These are phyloP conservation scores for Alternaria incomplexa DNA, from an alignment of 2,329 filamentous ascomycete species.

Conservation along the genomic window DNA sequence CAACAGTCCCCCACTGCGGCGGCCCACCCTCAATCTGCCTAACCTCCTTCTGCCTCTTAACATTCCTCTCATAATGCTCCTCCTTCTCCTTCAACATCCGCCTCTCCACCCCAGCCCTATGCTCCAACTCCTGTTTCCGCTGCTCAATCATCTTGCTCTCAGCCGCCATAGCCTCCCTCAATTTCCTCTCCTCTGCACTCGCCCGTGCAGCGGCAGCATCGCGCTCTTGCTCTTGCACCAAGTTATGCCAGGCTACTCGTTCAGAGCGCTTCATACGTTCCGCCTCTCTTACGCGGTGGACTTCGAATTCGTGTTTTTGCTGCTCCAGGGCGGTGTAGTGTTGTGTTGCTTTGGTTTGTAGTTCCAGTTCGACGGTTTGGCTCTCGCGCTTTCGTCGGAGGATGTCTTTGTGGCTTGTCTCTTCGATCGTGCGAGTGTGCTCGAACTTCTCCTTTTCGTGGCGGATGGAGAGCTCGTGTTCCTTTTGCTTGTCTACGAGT, in stretches of 20 bases:
- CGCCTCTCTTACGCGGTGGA: slow-evolving; percentile 37
- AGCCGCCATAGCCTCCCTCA: slow-evolving; percentile 15
- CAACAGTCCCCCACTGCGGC: slow-evolving; percentile 36
- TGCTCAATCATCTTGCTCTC: slow-evolving; percentile 32
- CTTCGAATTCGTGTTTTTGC: slow-evolving; percentile 40
- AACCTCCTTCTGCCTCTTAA: slow-evolving; percentile 38
- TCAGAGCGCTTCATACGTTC: slow-evolving; percentile 41
- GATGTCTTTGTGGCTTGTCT: slow-evolving; percentile 34
- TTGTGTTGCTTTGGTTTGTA: slow-evolving; percentile 22
- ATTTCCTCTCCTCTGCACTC: slow-evolving; percentile 32
- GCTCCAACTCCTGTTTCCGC: slow-evolving; percentile 35
- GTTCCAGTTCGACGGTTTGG: slow-evolving; percentile 32
- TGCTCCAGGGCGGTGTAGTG: slow-evolving; percentile 34
- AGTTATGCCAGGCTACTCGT: slow-evolving; percentile 37
- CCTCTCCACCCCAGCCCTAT: slow-evolving; percentile 33
- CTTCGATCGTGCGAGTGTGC: slow-evolving; percentile 35
- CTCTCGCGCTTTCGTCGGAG: slow-evolving; percentile 37
- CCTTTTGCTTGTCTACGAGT: slow-evolving; percentile 41
- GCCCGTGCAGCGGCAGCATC: slow-evolving; percentile 28
- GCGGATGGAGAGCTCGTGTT: slow-evolving; percentile 36
- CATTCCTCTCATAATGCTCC: slow-evolving; percentile 41
- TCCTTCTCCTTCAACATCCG: slow-evolving; percentile 42
- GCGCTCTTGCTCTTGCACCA: slow-evolving; percentile 38
- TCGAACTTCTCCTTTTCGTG: slow-evolving; percentile 37
- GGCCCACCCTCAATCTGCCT: slow-evolving; percentile 37